These are phyloP conservation scores for Chamaenerion angustifolium DNA, from an alignment of 345 rosid species.

Conservation along the genomic window DNA sequence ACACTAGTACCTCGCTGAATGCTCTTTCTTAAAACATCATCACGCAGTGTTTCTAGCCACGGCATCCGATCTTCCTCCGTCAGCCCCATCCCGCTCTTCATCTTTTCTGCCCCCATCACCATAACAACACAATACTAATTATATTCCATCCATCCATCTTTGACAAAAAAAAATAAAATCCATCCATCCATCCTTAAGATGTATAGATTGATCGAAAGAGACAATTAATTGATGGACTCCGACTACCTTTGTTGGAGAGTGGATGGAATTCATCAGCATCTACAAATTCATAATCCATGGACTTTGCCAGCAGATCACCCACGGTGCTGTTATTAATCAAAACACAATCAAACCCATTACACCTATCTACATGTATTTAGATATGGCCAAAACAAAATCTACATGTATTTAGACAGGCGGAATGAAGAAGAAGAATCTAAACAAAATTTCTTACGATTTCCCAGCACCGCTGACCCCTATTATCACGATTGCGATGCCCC, in stretches of 20 bases:
- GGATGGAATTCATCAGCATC: constrained; percentile 90
- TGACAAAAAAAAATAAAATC: too few relatives aligned
- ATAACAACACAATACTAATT: background rate
- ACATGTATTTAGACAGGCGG: too few relatives aligned
- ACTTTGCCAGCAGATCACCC: constrained; percentile 45
- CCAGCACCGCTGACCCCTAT: constrained; percentile 82
- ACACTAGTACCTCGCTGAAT: constrained; percentile 23
- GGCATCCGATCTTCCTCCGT: constrained; percentile 72
- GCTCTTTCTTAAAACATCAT: constrained; percentile 27
- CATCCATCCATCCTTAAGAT: too few relatives aligned
- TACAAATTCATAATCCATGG: constrained; percentile 42
- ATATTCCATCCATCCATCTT: background rate
- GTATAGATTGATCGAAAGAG: background rate
- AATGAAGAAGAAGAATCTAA: background rate
- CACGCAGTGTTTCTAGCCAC: constrained; percentile 53
- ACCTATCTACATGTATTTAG: background rate
- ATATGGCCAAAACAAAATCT: too few relatives aligned
- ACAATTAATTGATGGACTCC: background rate
- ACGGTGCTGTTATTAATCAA: constrained; percentile 36
- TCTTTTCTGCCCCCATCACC: constrained; percentile 36
- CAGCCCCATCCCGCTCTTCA: constrained; percentile 57
- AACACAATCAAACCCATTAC: too few relatives aligned
- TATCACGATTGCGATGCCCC: constrained; percentile 21
- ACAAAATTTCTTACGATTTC: constrained; percentile 45
- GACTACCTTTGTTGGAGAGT: constrained; percentile 52